Conservation (phyloP, 2,329 filamentous ascomycete genomes). For the Ophiostoma quercus region DNA sequence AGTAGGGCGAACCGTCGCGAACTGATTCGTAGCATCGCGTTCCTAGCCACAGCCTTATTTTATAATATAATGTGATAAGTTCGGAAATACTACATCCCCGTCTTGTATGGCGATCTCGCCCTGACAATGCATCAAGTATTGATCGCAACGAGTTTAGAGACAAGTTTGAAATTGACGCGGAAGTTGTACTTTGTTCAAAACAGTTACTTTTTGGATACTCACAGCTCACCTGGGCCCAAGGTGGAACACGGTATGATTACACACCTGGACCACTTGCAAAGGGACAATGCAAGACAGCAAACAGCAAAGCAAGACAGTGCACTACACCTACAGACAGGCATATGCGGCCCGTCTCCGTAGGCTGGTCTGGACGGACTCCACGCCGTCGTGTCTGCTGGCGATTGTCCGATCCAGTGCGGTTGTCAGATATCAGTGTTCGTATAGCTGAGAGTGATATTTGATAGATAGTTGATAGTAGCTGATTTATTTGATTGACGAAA, state of each 20-base stretch:
- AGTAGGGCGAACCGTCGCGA: too few species aligned
- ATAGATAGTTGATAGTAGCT: background rate
- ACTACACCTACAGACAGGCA: background rate
- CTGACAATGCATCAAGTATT: too few species aligned
- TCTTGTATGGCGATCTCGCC: too few species aligned
- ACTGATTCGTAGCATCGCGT: too few species aligned
- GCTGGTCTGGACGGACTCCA: background rate
- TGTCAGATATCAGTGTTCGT: background rate
- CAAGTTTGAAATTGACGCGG: too few species aligned
- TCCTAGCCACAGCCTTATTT: too few species aligned
- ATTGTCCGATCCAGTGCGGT: background rate
- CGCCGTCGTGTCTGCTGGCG: background rate
- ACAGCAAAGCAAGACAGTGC: too few species aligned
- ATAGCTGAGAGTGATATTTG: background rate
- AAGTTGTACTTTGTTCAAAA: too few species aligned
- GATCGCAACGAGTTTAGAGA: too few species aligned
- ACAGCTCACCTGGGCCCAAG: background rate
- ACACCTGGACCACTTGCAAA: background rate
- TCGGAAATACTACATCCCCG: too few species aligned
- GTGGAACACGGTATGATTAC: background rate
- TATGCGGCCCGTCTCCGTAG: conserved; percentile 1
- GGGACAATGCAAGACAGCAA: background rate
- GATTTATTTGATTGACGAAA: background rate
- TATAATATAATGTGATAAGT: too few species aligned
- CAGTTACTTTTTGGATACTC: too few species aligned